Evolutionary conservation across 2,329 filamentous ascomycete species (phyloP), one percentile per base, ranked within the genome.

Genomic region (Trichoderma sp.): DNA sequence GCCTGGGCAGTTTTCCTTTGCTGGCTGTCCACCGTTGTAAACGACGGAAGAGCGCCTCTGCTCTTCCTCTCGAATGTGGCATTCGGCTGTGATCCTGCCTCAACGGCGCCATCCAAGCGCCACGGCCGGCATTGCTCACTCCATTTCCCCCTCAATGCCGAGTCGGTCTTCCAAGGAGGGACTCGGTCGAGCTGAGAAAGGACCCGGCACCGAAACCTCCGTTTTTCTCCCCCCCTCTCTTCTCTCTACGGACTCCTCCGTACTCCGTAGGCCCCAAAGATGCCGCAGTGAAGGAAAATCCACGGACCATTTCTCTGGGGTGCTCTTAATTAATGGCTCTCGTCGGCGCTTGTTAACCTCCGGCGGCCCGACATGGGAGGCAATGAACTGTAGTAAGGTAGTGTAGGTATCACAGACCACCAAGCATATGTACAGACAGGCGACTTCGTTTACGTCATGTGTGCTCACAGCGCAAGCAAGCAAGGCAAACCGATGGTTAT

Each of bases 331-430:
- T 34, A 41, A 48, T 5, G 14, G 6, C 30, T 43, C 19, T 30
- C n/a, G 28, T 54, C 67, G 67, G 65, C 67, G 65, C 57, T 65
- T 62, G 21, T 52, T 28, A 63, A 64, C 52, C 47, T 67, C 67
- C 65, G 67, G 51, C 21, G 41, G 55, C 45, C 65, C 62, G 51
- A 45, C 48, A 26, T 39, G 34, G 41, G 39, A 41, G 34, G 21
- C 21, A n/a, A 19, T 7, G 14, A 34, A 56, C 34, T 39, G 34
- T 44, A 51, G 26, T 45, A 57, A 57, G 21, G 21, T 24, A 24
- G 21, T 24, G 2, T 24, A 24, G 21, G 34, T 44, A 57, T 45
- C 54, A 57, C 9, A 3, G 24, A 41, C 28, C 51, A 19, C 14
- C 19, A 14, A 52, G 26, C 2, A n/a, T 4, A 28, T 57, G 7